Evolutionary conservation across 2,329 filamentous ascomycete species (phyloP).

Genomic region (Colletotrichum australisinense): DNA sequence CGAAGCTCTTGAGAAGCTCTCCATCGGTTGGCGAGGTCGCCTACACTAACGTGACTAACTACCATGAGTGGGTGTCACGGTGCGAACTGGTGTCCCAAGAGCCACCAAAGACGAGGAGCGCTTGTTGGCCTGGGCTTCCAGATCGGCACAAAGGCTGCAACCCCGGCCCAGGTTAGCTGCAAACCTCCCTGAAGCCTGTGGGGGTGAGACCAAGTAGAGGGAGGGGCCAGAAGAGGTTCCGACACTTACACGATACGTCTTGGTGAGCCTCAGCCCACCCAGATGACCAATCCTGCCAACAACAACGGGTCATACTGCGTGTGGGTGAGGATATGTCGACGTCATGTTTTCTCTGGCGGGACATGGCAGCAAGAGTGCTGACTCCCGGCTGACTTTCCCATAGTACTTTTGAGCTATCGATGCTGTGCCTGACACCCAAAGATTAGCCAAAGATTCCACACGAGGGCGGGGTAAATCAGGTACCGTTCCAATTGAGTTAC

Average conservation of each 20-base stretch:
- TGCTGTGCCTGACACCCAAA: background rate
- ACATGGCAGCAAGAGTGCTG: background rate
- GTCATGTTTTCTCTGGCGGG: constrained; percentile 18
- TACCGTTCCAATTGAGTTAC: constrained; percentile 26
- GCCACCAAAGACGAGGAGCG: constrained; percentile 8
- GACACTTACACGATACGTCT: constrained; percentile 11
- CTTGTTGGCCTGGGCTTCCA: constrained; percentile 12
- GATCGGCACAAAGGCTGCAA: constrained; percentile 21
- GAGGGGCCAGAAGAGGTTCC: constrained; percentile 21
- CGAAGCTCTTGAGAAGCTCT: constrained; percentile 11
- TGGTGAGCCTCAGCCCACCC: constrained; percentile 25
- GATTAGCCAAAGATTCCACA: constrained; percentile 4
- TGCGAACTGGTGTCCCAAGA: background rate
- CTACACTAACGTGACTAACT: background rate
- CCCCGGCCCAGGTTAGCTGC: constrained; percentile 20
- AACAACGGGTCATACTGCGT: constrained; percentile 25
- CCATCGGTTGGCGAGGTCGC: constrained; percentile 3
- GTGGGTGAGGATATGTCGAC: constrained; percentile 24
- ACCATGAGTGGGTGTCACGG: constrained; percentile 1
- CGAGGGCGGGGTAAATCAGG: constrained; percentile 24
- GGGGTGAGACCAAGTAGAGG: constrained; percentile 6
- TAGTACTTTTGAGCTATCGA: background rate
- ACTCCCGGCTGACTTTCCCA: background rate
- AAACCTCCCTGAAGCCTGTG: constrained; percentile 18
- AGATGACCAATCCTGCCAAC: constrained; percentile 29